Evolutionary conservation across 805 yeast species (phyloP).

Genomic region (Candida parachauliodes): DNA sequence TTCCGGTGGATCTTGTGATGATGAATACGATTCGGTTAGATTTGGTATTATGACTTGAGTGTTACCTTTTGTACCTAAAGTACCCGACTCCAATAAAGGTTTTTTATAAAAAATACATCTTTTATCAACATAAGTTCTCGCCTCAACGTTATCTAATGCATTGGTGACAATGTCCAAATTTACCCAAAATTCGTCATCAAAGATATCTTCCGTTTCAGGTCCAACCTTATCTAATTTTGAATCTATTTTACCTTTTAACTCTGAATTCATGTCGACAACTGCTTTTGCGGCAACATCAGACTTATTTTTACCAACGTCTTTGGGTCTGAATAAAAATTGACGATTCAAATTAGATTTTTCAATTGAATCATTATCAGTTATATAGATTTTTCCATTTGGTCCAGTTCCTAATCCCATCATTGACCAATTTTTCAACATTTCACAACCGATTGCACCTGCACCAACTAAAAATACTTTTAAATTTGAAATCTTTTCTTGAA

Average conservation of each 20-base stretch:
- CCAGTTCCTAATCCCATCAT: conserved; percentile 94
- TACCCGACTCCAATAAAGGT: conserved; percentile 92
- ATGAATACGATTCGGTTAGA: conserved; percentile 91
- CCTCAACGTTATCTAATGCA: conserved; percentile 96
- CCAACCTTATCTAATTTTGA: conserved; percentile 87
- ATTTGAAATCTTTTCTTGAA: conserved; percentile 70
- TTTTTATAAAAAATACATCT: conserved; percentile 91
- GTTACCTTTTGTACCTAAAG: conserved; percentile 97
- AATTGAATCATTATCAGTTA: conserved; percentile 93
- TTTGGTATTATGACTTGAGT: conserved; percentile 94
- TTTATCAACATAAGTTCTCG: conserved; percentile 95
- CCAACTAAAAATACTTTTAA: conserved; percentile 89
- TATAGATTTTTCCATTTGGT: conserved; percentile 73
- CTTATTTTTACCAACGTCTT: conserved; percentile 88
- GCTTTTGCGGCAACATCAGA: conserved; percentile 89
- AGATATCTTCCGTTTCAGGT: conserved; percentile 83
- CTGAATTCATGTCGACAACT: conserved; percentile 82
- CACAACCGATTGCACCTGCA: conserved; percentile 98
- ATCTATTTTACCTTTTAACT: conserved; percentile 70
- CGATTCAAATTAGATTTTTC: conserved; percentile 95
- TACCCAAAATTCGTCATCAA: conserved; percentile 83
- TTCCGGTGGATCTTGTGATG: conserved; percentile 98
- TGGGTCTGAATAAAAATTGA: conserved; percentile 91
- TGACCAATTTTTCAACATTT: conserved; percentile 98
- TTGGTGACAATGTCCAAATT: conserved; percentile 85